These are phyloP conservation scores for Thymus quinquecostatus DNA, from an alignment of 257 asterid genomes.

Conservation along the genomic window DNA sequence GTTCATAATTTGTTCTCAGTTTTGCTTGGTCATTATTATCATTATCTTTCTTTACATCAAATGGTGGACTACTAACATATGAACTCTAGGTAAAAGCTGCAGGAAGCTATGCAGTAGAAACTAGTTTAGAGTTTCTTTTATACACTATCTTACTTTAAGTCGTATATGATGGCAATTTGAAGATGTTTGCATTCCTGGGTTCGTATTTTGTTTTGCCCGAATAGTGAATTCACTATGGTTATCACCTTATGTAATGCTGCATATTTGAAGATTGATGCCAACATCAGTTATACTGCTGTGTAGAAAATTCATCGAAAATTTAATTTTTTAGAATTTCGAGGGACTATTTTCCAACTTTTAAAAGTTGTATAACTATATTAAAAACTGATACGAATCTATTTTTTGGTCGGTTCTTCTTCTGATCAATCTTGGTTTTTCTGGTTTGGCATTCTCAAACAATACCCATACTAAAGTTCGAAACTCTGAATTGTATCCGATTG, in stretches of 20 bases:
- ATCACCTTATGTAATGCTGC: background rate
- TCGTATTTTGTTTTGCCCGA: background rate
- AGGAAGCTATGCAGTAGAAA: background rate
- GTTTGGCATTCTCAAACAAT: too few relatives aligned
- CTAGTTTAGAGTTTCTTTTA: background rate
- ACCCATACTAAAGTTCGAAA: too few relatives aligned
- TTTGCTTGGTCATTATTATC: slow-evolving; percentile 5
- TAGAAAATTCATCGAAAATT: too few relatives aligned
- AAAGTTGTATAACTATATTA: too few relatives aligned
- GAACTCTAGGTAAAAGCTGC: slow-evolving; percentile 4
- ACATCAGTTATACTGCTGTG: background rate
- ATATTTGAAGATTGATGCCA: slow-evolving; percentile 1
- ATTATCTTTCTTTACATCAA: slow-evolving; percentile 4
- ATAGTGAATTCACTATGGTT: background rate
- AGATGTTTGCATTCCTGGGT: slow-evolving; percentile 5
- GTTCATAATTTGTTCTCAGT: background rate
- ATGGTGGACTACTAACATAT: slow-evolving; percentile 6
- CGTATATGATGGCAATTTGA: background rate
- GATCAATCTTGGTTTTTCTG: too few relatives aligned
- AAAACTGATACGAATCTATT: too few relatives aligned
- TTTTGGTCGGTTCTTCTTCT: too few relatives aligned
- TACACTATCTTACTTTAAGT: background rate
- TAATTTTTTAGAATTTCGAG: too few relatives aligned
- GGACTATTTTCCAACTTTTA: too few relatives aligned
- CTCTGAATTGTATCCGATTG: too few relatives aligned